Base-by-base conservation (phyloP, 805 yeast species). In the Kregervanrija pseudodelftensis region DNA sequence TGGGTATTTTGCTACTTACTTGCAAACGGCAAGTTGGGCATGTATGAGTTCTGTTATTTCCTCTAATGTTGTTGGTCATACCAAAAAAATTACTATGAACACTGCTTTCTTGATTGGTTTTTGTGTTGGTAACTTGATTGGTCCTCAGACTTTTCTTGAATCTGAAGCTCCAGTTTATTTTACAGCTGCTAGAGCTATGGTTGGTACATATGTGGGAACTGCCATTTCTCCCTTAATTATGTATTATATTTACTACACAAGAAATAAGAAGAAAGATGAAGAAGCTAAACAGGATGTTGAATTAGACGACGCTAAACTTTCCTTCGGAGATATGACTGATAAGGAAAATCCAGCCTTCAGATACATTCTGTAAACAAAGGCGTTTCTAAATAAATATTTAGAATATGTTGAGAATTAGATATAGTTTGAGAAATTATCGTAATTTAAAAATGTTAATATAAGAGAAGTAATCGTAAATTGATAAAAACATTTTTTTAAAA, bases 51-150 rank as follows among this genome's bases (percentile, higher is more conserved):
- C 22, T 33, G 14, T 33, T 33, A 36, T 37, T 37, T 42, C 45
- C 4, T 43, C 49, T 2, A 44, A 47, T 39, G 60, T 65, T 36
- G 72, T 75, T 3, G 82, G 81, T 12, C 72, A 70, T 51, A 74
- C 82, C 14, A 77, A 76, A 61, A 74, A 73, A 52, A 57, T 66
- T 31, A 62, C 70, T 5, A 67, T 66, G 9, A 72, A 67, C 50
- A 74, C 76, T 4, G 52, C 69, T 30, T 52, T 65, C 38, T 63
- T 74, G 38, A 54, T 75, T 35, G 70, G 68, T 8, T 74, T 69
- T 58, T 72, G 78, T 52, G 73, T 68, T 13, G 82, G 81, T 28
- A 77, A 77, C 54, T 58, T 74, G 43, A 63, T 67, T 40, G 81
- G 82, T 5, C 79, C 81, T 1, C 76, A 72, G 48, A 65, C 74